These are phyloP conservation scores for Lepidium africanum DNA, from an alignment of 345 rosid genomes.

Conservation along the genomic window DNA sequence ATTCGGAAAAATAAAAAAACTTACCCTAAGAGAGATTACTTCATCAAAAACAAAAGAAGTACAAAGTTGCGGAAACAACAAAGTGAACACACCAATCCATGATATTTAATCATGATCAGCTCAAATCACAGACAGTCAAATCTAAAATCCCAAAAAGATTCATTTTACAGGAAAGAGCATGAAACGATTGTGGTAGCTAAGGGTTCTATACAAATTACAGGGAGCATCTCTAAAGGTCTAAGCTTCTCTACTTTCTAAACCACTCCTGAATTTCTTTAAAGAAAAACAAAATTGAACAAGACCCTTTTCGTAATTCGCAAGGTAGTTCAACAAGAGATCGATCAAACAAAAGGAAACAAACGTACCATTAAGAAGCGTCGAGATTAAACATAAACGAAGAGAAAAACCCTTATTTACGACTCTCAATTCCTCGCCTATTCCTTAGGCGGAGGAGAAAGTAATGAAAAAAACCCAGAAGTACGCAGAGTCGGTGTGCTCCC, in stretches of 20 bases:
- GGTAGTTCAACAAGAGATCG: conserved; percentile 12
- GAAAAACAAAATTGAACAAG: conserved; percentile 7
- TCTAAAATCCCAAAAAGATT: not conserved
- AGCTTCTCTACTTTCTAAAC: not conserved
- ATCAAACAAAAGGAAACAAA: not conserved
- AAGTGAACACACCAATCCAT: not conserved
- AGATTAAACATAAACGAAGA: not conserved
- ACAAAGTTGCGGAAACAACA: not conserved
- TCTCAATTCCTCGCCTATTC: conserved; percentile 14
- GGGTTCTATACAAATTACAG: not conserved
- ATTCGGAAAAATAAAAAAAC: not conserved
- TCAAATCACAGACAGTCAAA: not conserved
- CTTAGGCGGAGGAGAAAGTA: conserved; percentile 23
- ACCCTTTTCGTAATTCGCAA: conserved; percentile 23
- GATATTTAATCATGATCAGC: not conserved
- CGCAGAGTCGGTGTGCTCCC: conserved; percentile 41
- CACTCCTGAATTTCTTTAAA: not conserved
- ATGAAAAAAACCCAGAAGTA: conserved; percentile 1
- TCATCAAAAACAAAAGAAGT: not conserved
- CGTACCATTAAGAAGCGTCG: conserved; percentile 18
- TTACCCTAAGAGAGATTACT: not conserved
- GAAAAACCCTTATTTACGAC: too few species aligned
- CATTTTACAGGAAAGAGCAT: not conserved
- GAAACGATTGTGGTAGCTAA: not conserved
- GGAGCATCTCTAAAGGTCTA: not conserved